Percentiles rank a stretch among this genome's conserved stretches.
phyloP scores from a whole-genome alignment of 441 rosid genomes.

The Eruca vesicaria region DNA sequence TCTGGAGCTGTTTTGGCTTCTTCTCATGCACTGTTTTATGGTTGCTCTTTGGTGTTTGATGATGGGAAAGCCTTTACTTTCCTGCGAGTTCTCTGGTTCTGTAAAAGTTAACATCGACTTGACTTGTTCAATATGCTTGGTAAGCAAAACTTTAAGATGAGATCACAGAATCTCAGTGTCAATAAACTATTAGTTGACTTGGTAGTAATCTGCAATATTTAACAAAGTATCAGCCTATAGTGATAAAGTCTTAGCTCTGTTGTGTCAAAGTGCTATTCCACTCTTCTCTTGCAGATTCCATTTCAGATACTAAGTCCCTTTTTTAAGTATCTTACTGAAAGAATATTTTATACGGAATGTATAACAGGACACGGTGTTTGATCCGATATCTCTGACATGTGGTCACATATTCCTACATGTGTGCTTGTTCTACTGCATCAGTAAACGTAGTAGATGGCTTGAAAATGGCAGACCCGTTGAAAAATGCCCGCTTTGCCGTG shows the following conservation, averaged over 20 bases:
- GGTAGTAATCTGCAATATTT: background rate
- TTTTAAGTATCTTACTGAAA: background rate
- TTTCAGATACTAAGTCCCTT: constrained; percentile 19
- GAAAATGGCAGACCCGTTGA: constrained; percentile 54
- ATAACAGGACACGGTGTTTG: constrained; percentile 80
- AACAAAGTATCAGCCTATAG: constrained; percentile 24
- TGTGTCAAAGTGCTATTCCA: no score
- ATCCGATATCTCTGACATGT: constrained; percentile 83
- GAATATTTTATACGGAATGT: background rate
- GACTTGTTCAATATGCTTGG: constrained; percentile 95
- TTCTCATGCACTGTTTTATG: constrained; percentile 58
- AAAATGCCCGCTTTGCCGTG: constrained; percentile 81
- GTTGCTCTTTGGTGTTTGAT: constrained; percentile 51
- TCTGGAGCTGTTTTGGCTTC: constrained; percentile 36
- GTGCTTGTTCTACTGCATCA: constrained; percentile 94
- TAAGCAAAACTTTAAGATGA: constrained; percentile 23
- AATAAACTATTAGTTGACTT: constrained; percentile 23
- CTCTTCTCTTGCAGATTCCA: constrained; percentile 7
- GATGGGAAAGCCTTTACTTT: constrained; percentile 75
- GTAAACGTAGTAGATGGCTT: constrained; percentile 75
- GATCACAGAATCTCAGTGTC: constrained; percentile 28
- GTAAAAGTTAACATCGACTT: constrained; percentile 77
- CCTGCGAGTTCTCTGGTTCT: constrained; percentile 73
- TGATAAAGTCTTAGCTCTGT: constrained; percentile 16
- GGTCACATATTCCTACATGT: constrained; percentile 88